Evolutionary conservation across 73 alveolate species (phyloP).

Genomic region (Tetrahymena elliotti): DNA sequence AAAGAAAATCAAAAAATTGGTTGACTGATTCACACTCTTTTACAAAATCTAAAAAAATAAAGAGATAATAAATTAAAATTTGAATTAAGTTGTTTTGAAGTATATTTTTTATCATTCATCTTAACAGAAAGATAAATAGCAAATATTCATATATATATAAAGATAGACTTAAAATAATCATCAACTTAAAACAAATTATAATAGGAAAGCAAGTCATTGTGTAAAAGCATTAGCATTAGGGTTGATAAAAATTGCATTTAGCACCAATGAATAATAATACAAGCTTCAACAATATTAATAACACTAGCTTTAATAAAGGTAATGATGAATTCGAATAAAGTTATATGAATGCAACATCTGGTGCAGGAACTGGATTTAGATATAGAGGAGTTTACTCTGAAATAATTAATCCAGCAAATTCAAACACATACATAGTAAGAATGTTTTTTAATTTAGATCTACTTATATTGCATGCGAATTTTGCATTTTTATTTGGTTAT

Average conservation of each 20-base stretch:
- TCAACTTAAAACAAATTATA: not conserved
- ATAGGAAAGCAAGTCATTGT: not conserved
- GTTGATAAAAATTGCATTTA: not conserved
- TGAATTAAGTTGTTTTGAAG: not conserved
- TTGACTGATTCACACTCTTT: not conserved
- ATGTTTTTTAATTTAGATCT: no score
- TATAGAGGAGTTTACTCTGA: conserved; percentile 40
- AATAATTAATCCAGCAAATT: conserved; percentile 40
- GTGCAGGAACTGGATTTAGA: not conserved
- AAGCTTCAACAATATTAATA: not conserved
- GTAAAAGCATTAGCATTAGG: not conserved
- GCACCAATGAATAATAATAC: not conserved
- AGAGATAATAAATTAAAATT: not conserved
- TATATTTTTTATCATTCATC: not conserved
- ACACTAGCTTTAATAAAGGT: not conserved
- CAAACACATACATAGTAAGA: conserved; percentile 6
- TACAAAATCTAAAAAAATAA: not conserved
- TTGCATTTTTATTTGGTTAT: not conserved
- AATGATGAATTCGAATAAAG: not conserved
- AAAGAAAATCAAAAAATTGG: not conserved
- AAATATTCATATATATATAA: no score
- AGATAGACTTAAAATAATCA: not conserved
- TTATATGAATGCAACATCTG: not conserved
- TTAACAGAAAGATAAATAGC: not conserved
- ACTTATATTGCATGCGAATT: not conserved